A percentile compares a stretch with the other conserved stretches of the same genome.
Evolutionary conservation across 2,329 filamentous ascomycete genomes (phyloP).

Genomic region (Fusarium sacchari): DNA sequence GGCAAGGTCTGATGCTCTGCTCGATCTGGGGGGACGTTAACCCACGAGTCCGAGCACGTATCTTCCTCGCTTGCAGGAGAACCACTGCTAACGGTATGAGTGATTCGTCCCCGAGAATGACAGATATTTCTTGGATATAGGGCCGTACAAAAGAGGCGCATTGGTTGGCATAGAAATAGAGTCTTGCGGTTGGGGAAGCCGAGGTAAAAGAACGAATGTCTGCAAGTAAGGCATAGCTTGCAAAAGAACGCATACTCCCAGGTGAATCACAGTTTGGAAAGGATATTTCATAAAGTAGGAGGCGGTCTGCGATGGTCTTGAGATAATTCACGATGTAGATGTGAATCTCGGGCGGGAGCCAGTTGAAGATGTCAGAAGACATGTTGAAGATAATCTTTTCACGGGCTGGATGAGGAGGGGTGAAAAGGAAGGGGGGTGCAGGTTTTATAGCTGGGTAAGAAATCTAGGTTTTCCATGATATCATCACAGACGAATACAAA

Average conservation of each 20-base stretch:
- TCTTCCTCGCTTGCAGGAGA: background rate
- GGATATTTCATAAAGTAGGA: too few species aligned
- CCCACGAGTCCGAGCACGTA: background rate
- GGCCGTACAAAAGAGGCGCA: background rate
- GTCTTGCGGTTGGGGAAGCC: background rate
- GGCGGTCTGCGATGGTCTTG: too few species aligned
- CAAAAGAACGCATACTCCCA: too few species aligned
- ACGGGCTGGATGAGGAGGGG: too few species aligned
- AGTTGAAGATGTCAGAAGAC: background rate
- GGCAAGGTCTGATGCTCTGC: background rate
- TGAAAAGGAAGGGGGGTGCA: background rate
- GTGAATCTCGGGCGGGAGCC: background rate
- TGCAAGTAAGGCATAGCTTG: fast-evolving
- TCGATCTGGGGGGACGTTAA: background rate
- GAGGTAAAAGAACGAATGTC: background rate
- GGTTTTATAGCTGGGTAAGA: background rate
- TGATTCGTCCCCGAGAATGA: background rate
- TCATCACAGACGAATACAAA: background rate
- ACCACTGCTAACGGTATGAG: background rate
- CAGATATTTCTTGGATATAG: background rate
- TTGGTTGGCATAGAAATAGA: background rate
- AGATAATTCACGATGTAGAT: background rate
- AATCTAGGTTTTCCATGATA: background rate
- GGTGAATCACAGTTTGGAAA: too few species aligned
- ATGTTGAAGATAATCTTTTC: background rate